Evolutionary conservation across 2,329 filamentous ascomycete species (phyloP).

Genomic region (Amauroascus niger): DNA sequence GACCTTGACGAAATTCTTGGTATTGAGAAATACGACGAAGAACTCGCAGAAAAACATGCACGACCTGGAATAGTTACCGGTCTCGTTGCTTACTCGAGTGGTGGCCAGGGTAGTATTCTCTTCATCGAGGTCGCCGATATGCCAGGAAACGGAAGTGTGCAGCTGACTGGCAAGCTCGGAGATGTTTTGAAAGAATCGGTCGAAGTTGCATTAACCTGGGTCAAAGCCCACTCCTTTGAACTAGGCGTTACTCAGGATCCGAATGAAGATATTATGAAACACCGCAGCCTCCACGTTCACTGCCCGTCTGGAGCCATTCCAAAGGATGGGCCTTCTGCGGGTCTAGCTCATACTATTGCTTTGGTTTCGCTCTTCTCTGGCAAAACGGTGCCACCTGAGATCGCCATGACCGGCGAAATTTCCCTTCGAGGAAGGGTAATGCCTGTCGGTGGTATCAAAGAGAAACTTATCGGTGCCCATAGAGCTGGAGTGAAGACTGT

Average conservation of each 20-base stretch:
- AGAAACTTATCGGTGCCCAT: conserved; percentile 92
- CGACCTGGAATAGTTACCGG: conserved; percentile 91
- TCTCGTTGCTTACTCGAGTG: conserved; percentile 85
- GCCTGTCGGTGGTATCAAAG: conserved; percentile 94
- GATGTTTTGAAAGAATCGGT: conserved; percentile 96
- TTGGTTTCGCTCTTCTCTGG: conserved; percentile 82
- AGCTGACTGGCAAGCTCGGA: conserved; percentile 90
- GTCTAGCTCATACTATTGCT: conserved; percentile 87
- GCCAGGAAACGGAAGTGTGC: conserved; percentile 83
- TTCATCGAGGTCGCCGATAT: conserved; percentile 98
- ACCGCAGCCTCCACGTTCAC: conserved; percentile 87
- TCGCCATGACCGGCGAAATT: conserved; percentile 84
- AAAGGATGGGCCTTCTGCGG: conserved; percentile 77
- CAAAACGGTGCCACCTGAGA: conserved; percentile 74
- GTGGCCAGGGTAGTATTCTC: conserved; percentile 87
- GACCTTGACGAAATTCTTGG: conserved; percentile 88
- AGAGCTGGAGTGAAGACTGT: conserved; percentile 93
- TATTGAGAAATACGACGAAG: conserved; percentile 87
- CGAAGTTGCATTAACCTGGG: conserved; percentile 92
- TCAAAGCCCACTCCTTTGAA: conserved; percentile 89
- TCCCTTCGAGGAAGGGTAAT: conserved; percentile 81
- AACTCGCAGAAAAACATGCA: conserved; percentile 75
- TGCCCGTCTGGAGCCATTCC: conserved; percentile 91
- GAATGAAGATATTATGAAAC: conserved; percentile 89
- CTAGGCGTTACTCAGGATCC: conserved; percentile 72